Evolutionary conservation across 148 eudicot genomes (phyloP), one percentile per base, ranked within the genome.

Genomic region (Amaranthus hypochondriacus): DNA sequence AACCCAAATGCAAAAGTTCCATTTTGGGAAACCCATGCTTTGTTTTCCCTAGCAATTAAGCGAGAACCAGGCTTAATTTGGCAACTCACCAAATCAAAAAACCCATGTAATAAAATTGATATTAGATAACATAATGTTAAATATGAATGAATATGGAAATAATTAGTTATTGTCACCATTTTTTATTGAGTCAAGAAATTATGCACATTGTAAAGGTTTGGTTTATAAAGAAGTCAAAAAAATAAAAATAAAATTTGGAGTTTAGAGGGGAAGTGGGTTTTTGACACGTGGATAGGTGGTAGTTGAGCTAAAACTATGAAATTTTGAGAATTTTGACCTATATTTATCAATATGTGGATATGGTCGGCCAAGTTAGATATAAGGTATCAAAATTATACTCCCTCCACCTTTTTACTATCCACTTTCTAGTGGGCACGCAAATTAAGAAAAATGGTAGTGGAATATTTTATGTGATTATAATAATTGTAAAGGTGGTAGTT

Each of bases 1-100:
- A 94, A 91, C 67, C 98, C 98, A 58, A 94, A 86, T 2, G 97
- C 97, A 78, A 94, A 94, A 4, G 98, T 91, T 47, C 95, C 89
- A 72, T 91, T 94, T 3, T 86, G 86, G 1, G 98, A 94, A 18
- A 82, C 79, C 97, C 98, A 91, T 11, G 84, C 81, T 58, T 73
- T 77, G 65, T 84, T 75, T 54, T 89, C 89, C 3, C 66, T 79
- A 2, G 97, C 97, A 7, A 80, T 8, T 75, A 94, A 75, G 18
- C 83, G 80, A 6, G 95, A 86, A 15, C 98, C 95, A 18, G 73
- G 65, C 43, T 73, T 70, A 50, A 91, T 66, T 62, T 80, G 80
- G 68, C 88, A 51, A 48, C 65, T 70, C 18, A 73, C 75, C 44
- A 65, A 71, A 4, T 80, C 79, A 15, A 21, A 56, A 6, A 78